Conservation (phyloP, 371 early-diverging fungal genomes). For the Mucor racemosus region DNA sequence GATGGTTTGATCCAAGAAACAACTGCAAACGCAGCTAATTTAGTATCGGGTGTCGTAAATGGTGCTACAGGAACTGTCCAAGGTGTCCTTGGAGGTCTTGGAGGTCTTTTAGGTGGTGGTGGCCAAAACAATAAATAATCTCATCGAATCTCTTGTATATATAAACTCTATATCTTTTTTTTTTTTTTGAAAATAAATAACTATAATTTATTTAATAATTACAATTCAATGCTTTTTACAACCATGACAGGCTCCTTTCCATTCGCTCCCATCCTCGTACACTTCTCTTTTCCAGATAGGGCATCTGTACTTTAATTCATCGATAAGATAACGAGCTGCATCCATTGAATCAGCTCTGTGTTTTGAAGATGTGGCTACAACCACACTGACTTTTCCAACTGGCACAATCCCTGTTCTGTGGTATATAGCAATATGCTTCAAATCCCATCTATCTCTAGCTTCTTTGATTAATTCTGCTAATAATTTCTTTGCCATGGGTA, state of each 20-base stretch:
- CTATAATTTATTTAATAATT: neutral
- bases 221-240: neutral
- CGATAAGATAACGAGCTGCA: slow-evolving; percentile 81
- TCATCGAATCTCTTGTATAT: too few relatives aligned
- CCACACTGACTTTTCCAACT: slow-evolving; percentile 80
- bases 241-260: slow-evolving; percentile 64
- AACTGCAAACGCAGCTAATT: slow-evolving; percentile 16
- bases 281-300: slow-evolving; percentile 95
- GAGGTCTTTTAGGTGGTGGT: neutral
- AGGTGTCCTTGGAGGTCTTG: neutral
- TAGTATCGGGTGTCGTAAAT: neutral
- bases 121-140: neutral
- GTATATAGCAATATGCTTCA: slow-evolving; percentile 72
- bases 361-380: slow-evolving; percentile 79
- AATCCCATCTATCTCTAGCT: slow-evolving; percentile 67
- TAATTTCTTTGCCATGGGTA: slow-evolving; percentile 78
- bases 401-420: slow-evolving; percentile 82
- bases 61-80: neutral
- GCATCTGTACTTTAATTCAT: slow-evolving; percentile 79
- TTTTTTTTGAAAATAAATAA: neutral
- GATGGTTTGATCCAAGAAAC: slow-evolving; percentile 35
- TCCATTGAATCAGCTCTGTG: slow-evolving; percentile 80
- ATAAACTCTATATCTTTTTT: neutral
- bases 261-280: slow-evolving; percentile 76
- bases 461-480: slow-evolving; percentile 59